Conservation (phyloP, 805 yeast genomes). For the Starmera quercuum region DNA sequence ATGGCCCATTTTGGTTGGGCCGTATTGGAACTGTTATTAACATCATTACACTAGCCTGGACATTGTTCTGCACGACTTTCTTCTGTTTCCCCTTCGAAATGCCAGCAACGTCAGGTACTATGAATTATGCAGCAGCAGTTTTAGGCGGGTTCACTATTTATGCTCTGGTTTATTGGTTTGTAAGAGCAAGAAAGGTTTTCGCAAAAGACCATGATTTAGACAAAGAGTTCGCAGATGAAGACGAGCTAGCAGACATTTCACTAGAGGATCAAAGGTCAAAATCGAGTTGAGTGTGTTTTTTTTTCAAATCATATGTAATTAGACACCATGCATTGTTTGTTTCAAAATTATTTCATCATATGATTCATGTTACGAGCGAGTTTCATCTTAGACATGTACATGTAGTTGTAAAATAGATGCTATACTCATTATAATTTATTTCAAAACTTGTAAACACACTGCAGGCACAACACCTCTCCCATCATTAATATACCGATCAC, state of each 20-base stretch:
- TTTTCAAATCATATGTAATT: no score
- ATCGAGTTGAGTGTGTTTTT: no score
- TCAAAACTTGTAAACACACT: slow-evolving; percentile 21
- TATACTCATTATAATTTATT: no score
- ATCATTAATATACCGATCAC: slow-evolving; percentile 23
- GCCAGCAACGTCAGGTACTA: slow-evolving; percentile 54
- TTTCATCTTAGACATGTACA: slow-evolving; percentile 1
- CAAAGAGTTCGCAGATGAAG: slow-evolving; percentile 17
- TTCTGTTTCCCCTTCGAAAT: slow-evolving; percentile 56
- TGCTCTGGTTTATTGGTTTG: slow-evolving; percentile 45
- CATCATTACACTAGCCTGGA: slow-evolving; percentile 46
- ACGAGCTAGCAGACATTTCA: no score
- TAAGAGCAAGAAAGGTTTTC: slow-evolving; percentile 27
- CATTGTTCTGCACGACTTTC: slow-evolving; percentile 49
- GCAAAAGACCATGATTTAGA: slow-evolving; percentile 19
- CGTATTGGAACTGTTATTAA: slow-evolving; percentile 44
- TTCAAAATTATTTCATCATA: no score
- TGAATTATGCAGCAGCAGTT: slow-evolving; percentile 63
- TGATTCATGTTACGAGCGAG: not conserved
- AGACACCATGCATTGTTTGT: no score
- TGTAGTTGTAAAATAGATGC: slow-evolving; percentile 3
- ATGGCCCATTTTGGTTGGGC: slow-evolving; percentile 67
- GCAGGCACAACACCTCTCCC: slow-evolving; percentile 34
- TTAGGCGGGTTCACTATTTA: slow-evolving; percentile 38
- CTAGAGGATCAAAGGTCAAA: no score